These are phyloP conservation scores for Picochlorum sp. DNA, from an alignment of 139 green algal genomes.

Conservation along the genomic window DNA sequence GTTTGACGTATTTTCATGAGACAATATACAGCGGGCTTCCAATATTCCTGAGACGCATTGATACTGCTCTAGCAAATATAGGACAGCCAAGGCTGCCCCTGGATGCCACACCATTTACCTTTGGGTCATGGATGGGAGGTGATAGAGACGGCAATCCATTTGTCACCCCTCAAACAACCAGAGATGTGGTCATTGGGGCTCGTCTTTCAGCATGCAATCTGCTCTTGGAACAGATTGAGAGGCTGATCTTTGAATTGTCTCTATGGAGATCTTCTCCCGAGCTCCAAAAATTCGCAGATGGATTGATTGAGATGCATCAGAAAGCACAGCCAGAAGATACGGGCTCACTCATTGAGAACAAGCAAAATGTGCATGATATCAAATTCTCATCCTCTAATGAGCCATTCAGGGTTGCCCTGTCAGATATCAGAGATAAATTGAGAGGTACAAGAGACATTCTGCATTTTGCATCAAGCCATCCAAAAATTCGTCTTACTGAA, in stretches of 20 bases:
- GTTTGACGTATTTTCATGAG: constrained; percentile 84
- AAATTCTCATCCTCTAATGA: constrained; percentile 58
- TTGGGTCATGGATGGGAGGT: constrained; percentile 90
- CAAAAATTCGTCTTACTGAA: constrained; percentile 32
- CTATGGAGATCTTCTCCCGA: constrained; percentile 78
- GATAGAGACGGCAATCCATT: constrained; percentile 95
- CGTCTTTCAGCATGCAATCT: constrained; percentile 55
- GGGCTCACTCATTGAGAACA: constrained; percentile 49
- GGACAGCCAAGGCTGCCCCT: constrained; percentile 76
- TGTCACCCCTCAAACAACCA: constrained; percentile 74
- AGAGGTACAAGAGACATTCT: constrained; percentile 63
- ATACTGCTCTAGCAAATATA: constrained; percentile 78
- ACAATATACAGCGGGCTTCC: constrained; percentile 77
- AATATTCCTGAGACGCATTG: constrained; percentile 60
- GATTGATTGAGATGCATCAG: constrained; percentile 29
- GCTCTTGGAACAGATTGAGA: constrained; percentile 48
- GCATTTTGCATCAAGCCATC: constrained; percentile 61
- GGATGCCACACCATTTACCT: constrained; percentile 43
- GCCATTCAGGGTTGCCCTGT: constrained; percentile 88
- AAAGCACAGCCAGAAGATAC: constrained; percentile 24
- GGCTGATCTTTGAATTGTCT: constrained; percentile 86
- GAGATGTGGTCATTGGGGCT: constrained; percentile 77
- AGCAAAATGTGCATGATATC: constrained; percentile 43
- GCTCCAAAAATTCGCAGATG: constrained; percentile 16
- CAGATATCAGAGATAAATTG: constrained; percentile 71